Evolutionary conservation across 768 basidiomycete genomes (phyloP), one percentile per base, ranked within the genome.

Genomic region (Tricholoma hemisulphureum): DNA sequence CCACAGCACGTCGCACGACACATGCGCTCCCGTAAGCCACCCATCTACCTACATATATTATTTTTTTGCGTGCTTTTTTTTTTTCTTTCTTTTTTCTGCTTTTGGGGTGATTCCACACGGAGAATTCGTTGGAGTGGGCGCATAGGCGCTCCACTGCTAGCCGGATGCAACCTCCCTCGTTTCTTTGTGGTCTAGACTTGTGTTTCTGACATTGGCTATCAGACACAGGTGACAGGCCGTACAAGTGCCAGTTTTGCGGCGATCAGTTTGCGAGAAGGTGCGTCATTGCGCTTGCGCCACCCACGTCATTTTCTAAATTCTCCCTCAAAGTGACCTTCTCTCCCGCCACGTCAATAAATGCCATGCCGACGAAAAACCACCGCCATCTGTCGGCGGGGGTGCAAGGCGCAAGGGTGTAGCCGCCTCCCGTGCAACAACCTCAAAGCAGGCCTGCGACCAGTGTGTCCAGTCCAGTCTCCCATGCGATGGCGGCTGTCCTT

Each of bases 141-240:
- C 48, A 57, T 31, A 51, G 39, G 55, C 46, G 49, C 61, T 55
- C 52, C 53, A 49, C 49, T 54, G n/a, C n/a, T n/a, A n/a, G n/a
- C n/a, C n/a, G n/a, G n/a, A n/a, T n/a, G n/a, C n/a, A n/a, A n/a
- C 62, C 55, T 24, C 23, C 53, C 58, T 57, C 55, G 56, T 56
- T 56, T 62, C 56, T 54, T 21, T 56, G 43, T 51, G 56, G 51
- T 54, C 51, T 58, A n/a, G 45, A 23, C 48, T 57, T 28, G 28
- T 52, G 48, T 45, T 50, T 49, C n/a, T n/a, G n/a, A n/a, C n/a
- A n/a, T n/a, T n/a, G n/a, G 56, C 59, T 56, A 26, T 48, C 74
- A 93, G 91, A 94, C 73, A 93, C 91, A 35, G 91, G 91, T 57
- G 91, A 93, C 77, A 80, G 92, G 43, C 92, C 92, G 8, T 94